These are phyloP conservation scores for Acer negundo DNA, from an alignment of 345 rosid genomes.

Conservation along the genomic window DNA sequence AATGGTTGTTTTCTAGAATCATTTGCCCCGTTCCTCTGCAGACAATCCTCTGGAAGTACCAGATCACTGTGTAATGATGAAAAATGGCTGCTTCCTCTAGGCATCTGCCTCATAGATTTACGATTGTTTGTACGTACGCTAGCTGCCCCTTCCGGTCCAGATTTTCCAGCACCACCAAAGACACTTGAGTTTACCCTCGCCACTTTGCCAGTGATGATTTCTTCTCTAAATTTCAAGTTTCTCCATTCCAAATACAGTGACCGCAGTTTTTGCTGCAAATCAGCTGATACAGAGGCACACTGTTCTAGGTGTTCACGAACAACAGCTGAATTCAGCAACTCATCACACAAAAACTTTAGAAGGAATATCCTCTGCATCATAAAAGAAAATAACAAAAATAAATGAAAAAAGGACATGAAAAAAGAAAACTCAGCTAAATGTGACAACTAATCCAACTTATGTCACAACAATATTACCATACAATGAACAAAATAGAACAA, in stretches of 20 bases:
- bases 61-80: constrained; percentile 8
- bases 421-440: neutral
- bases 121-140: neutral
- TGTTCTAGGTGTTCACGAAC: constrained; percentile 38
- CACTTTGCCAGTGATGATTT: constrained; percentile 23
- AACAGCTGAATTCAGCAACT: constrained; percentile 29
- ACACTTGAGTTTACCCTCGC: constrained; percentile 20
- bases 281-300: constrained; percentile 28
- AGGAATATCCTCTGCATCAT: constrained; percentile 35
- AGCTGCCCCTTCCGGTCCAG: constrained; percentile 8
- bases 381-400: neutral
- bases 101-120: constrained; percentile 7
- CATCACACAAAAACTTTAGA: constrained; percentile 38
- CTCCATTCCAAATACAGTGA: constrained; percentile 32
- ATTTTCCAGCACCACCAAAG: constrained; percentile 15
- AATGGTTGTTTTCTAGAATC: constrained; percentile 9
- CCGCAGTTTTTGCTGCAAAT: constrained; percentile 40
- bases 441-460: neutral
- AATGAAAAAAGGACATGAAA: neutral
- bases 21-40: constrained; percentile 14
- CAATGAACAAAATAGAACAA: neutral
- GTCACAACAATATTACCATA: neutral
- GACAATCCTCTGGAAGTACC: constrained; percentile 19
- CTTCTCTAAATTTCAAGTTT: constrained; percentile 32
- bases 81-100: constrained; percentile 4